Conservation (phyloP, 257 asterid species). For the Buddleja alternifolia region DNA sequence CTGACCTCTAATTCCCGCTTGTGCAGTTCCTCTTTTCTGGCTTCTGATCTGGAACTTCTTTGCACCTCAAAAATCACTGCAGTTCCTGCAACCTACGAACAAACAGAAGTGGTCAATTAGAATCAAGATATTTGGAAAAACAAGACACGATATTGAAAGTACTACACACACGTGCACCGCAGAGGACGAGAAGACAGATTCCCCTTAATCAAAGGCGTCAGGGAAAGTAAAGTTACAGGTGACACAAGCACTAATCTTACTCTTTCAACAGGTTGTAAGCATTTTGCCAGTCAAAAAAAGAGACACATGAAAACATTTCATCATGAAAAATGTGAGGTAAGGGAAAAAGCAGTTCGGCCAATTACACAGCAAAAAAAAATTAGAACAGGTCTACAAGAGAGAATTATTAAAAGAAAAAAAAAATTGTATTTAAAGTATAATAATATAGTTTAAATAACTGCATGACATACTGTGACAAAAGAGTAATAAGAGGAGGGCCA, state of each 20-base stretch:
- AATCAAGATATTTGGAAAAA: slow-evolving; percentile 9
- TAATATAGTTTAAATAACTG: neutral
- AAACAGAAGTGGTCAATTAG: neutral
- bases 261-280: too few relatives aligned
- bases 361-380: neutral
- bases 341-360: neutral
- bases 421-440: too few relatives aligned
- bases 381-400: neutral
- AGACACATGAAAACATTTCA: neutral
- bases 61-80: slow-evolving; percentile 81
- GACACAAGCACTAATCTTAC: too few relatives aligned
- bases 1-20: slow-evolving; percentile 69
- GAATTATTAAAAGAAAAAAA: too few relatives aligned
- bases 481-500: too few relatives aligned
- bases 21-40: slow-evolving; percentile 80
- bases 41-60: slow-evolving; percentile 82
- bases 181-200: neutral
- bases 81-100: slow-evolving; percentile 69
- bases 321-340: too few relatives aligned
- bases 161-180: neutral
- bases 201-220: neutral
- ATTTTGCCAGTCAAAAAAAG: neutral
- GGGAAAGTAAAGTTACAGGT: neutral
- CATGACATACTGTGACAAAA: neutral
- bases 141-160: neutral